Base-by-base conservation (phyloP, 495 filamentous ascomycete genomes). In the Aspergillus kassunensis region DNA sequence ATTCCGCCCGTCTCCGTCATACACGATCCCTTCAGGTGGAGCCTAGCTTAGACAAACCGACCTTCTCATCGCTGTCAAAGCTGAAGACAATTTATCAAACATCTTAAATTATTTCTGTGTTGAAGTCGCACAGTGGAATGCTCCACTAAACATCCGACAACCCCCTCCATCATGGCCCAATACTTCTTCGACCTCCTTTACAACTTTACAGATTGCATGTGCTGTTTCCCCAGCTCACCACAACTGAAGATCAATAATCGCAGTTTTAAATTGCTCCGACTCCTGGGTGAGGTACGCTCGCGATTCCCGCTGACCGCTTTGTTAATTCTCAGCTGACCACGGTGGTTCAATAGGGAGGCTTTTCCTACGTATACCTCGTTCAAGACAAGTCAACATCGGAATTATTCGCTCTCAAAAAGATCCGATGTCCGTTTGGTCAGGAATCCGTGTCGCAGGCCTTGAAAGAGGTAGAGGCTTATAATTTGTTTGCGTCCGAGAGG, bases 301-400 rank as follows among this genome's bases (percentile, higher is more conserved):
- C 11, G 13, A 25, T 40, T 24, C 23, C 3, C 9, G 8, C 9
- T 19, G 15, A 27, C 16, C 6, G 11, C 12, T 21, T 15, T 23
- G 0, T 15, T 48, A 10, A 6, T n/a, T 10, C 3, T 37, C 31
- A 7, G 30, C 18, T 46, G 13, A 49, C 33, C 5, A 0, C 1
- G n/a, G 53, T 18, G 13, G 16, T 29, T 50, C 57, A 23, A 45
- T 63, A 92, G 83, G 92, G 92, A 67, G 92, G 93, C 53, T 98
- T 97, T 78, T 93, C 88, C 57, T 97, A 97, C 67, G 93, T 98
- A 53, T 98, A 98, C 71, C 88, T 98, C 47, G 93, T 98, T 25
- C 88, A 97, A 80, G 90, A 95, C 63, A 91, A 86, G 36, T 74
- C 79, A 25, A 86, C 80, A 43, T 85, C 87, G 19, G 81, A 89